Percentiles rank a stretch among this genome's conserved stretches.
These are phyloP conservation scores for Saccharomyces eubayanus DNA, from an alignment of 805 yeast genomes.

Conservation along the genomic window DNA sequence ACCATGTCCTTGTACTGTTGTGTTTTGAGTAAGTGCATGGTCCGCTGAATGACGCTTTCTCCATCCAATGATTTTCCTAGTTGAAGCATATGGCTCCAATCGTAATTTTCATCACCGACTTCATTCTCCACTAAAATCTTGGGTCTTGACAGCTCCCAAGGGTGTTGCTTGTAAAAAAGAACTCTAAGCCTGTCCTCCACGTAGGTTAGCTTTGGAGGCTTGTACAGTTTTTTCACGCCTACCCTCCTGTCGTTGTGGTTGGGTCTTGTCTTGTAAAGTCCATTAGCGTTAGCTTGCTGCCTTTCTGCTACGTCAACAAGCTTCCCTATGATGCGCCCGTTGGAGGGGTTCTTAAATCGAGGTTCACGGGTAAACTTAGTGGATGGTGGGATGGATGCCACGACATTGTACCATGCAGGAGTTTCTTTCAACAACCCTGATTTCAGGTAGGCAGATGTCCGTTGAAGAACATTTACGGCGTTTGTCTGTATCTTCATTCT, in stretches of 20 bases:
- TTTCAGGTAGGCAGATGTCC: slow-evolving; percentile 67
- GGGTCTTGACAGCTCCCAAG: slow-evolving; percentile 96
- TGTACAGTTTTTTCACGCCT: slow-evolving; percentile 15
- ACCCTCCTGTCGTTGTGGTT: slow-evolving; percentile 15
- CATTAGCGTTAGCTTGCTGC: slow-evolving; percentile 10
- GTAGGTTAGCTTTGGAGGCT: slow-evolving; percentile 27
- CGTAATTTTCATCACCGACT: slow-evolving; percentile 47
- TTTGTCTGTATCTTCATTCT: slow-evolving; percentile 64
- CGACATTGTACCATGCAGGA: slow-evolving; percentile 88
- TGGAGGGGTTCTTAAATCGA: slow-evolving; percentile 20
- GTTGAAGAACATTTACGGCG: slow-evolving; percentile 69
- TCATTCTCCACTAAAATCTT: slow-evolving; percentile 70
- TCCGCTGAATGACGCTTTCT: slow-evolving; percentile 75
- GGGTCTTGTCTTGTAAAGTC: slow-evolving; percentile 31
- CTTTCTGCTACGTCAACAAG: not conserved
- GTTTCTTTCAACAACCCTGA: slow-evolving; percentile 60
- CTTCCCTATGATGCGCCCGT: slow-evolving; percentile 5
- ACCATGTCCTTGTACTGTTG: slow-evolving; percentile 31
- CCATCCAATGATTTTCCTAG: slow-evolving; percentile 72
- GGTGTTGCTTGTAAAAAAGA: slow-evolving; percentile 84
- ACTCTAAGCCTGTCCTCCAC: slow-evolving; percentile 71
- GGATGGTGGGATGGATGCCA: slow-evolving; percentile 75
- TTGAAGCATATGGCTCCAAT: slow-evolving; percentile 79
- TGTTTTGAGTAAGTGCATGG: slow-evolving; percentile 44
- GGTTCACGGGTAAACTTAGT: slow-evolving; percentile 40